A percentile compares a stretch with the other conserved stretches of the same genome.
Evolutionary conservation across 805 yeast genomes (phyloP).

Genomic region (Alloascoidea africana): DNA sequence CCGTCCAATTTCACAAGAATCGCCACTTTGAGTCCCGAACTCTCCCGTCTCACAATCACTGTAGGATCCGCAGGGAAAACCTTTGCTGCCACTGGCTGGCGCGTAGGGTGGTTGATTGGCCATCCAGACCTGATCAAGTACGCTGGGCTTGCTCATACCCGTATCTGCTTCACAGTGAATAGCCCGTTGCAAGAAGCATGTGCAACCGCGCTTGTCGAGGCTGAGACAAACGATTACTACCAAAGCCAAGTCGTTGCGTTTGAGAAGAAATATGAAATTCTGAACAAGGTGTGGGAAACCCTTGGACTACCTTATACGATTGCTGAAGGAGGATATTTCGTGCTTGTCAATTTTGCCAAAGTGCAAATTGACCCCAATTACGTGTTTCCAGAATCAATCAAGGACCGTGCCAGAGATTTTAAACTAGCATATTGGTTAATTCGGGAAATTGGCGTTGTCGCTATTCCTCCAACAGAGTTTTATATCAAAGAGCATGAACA

Average conservation of each 20-base stretch:
- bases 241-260: conserved; percentile 55
- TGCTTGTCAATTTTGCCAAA: conserved; percentile 75
- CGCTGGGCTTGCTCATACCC: conserved; percentile 79
- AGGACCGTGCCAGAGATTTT: conserved; percentile 67
- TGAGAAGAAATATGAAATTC: conserved; percentile 52
- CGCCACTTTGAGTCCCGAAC: conserved; percentile 69
- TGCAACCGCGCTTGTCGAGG: conserved; percentile 56
- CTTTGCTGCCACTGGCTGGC: conserved; percentile 99
- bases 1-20: conserved; percentile 64
- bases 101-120: conserved; percentile 93
- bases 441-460: conserved; percentile 84
- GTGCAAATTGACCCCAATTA: conserved; percentile 67
- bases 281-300: conserved; percentile 71
- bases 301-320: conserved; percentile 77
- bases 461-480: conserved; percentile 97
- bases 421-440: conserved; percentile 86
- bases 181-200: conserved; percentile 89
- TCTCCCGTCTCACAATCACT: conserved; percentile 64
- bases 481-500: conserved; percentile 54
- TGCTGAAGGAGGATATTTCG: conserved; percentile 90
- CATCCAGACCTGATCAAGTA: conserved; percentile 68
- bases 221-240: conserved; percentile 52
- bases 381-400: conserved; percentile 55
- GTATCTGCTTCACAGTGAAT: conserved; percentile 86
- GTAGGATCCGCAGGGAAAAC: conserved; percentile 97